These are phyloP conservation scores for Sporothrix luriei DNA, from an alignment of 2,329 filamentous ascomycete genomes.

Conservation along the genomic window DNA sequence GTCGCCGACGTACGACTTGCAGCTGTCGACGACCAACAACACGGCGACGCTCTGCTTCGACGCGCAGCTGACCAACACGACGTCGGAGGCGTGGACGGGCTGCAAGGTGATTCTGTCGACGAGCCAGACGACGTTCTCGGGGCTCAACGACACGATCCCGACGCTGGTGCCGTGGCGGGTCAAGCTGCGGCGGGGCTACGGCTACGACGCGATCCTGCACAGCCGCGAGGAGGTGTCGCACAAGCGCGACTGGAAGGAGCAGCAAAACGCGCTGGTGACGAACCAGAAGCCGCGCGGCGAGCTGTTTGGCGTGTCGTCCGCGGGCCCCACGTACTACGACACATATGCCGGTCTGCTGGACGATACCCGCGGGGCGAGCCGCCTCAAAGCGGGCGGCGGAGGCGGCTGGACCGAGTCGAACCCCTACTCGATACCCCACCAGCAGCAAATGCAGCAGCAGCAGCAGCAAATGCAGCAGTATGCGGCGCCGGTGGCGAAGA, in stretches of 20 bases:
- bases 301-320: conserved; percentile 42
- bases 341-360: too few relatives aligned
- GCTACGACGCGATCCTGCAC: conserved; percentile 41
- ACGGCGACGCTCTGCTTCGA: conserved; percentile 62
- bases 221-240: conserved; percentile 47
- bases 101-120: conserved; percentile 64
- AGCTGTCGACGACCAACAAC: conserved; percentile 58
- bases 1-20: conserved; percentile 64
- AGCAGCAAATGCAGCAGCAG: conserved; percentile 25
- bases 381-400: neutral
- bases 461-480: conserved; percentile 15
- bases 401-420: neutral
- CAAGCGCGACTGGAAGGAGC: conserved; percentile 40
- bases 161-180: conserved; percentile 60
- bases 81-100: conserved; percentile 65
- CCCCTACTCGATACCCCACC: neutral
- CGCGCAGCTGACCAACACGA: conserved; percentile 63
- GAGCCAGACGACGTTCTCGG: conserved; percentile 61
- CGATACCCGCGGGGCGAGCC: too few relatives aligned
- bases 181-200: conserved; percentile 46
- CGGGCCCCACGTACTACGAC: neutral
- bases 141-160: conserved; percentile 59
- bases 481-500: neutral
- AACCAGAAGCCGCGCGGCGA: conserved; percentile 42
- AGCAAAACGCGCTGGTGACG: conserved; percentile 36